Evolutionary conservation across 2,329 filamentous ascomycete species (phyloP), one percentile per base, ranked within the genome.

Genomic region (Aspergillus uvarum): DNA sequence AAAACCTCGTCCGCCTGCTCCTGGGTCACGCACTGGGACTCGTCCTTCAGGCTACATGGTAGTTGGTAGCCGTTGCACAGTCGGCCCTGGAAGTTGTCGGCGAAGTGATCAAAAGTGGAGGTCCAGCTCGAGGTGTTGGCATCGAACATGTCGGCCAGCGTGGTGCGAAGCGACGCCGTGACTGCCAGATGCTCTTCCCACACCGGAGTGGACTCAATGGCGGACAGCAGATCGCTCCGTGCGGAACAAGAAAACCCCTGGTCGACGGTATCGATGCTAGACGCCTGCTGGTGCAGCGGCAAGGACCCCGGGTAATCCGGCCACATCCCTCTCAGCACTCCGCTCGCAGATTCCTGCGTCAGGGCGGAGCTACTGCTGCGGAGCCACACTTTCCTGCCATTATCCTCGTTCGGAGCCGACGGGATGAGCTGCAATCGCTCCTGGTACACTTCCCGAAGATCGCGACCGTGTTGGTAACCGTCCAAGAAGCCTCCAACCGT

Each of bases 71-170:
- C 76, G 53, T 78, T 77, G 54, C 76, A 77, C 5, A 77, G 67
- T 1, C 76, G 72, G 3, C 65, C 75, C 56, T 78, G 76, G 65
- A 78, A 78, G 31, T 77, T 77, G 58, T 78, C 76, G 0, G 72
- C 68, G 56, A 77, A 77, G 60, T 77, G 75, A 47, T 77, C 76
- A 44, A 76, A 77, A 0, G 70, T 77, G 1, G 47, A 58, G 56
- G 69, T 68, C 76, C 76, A 78, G 7, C 65, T 64, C 35, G 63
- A 65, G 0, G 59, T 62, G 3, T 63, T 64, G 3, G 72, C 74
- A 6, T 71, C 70, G 3, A 77, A 66, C 70, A 75, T 74, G 5
- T 63, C 65, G 0, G 68, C 71, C 5, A 77, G 66, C 2, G 55
- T 58, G 1, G 62, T 65, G 22, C 73, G 74, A 16, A 77, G 61